These are phyloP conservation scores for Bruguiera gymnorhiza DNA, from an alignment of 345 rosid genomes.

Conservation along the genomic window DNA sequence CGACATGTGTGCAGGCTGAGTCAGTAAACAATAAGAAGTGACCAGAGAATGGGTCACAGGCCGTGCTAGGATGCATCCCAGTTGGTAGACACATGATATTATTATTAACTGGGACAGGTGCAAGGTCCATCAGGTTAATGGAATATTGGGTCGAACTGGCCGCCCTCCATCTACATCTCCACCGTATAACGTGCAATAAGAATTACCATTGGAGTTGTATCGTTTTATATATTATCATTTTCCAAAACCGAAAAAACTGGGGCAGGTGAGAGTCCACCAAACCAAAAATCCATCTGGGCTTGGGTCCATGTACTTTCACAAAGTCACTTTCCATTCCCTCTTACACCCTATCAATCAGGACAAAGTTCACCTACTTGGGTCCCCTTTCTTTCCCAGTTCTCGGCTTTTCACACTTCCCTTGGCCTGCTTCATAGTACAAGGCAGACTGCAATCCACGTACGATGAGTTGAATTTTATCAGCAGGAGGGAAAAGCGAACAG, in stretches of 20 bases:
- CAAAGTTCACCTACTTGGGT: too few relatives aligned
- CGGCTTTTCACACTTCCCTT: too few relatives aligned
- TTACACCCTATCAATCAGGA: background rate
- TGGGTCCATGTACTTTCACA: background rate
- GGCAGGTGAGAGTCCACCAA: constrained; percentile 11
- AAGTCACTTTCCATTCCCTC: background rate
- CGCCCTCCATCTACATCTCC: constrained; percentile 5
- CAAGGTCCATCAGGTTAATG: too few relatives aligned
- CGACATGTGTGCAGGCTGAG: constrained; percentile 38
- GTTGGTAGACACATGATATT: constrained; percentile 23
- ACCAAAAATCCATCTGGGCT: background rate
- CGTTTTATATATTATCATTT: too few relatives aligned
- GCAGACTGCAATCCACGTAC: too few relatives aligned
- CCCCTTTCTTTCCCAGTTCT: too few relatives aligned
- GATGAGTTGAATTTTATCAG: too few relatives aligned
- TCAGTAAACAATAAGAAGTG: constrained; percentile 35
- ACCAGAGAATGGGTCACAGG: constrained; percentile 7
- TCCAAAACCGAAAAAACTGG: background rate
- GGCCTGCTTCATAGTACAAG: too few relatives aligned
- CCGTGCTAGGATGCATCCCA: constrained; percentile 23
- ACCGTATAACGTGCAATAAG: background rate
- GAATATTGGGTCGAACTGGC: background rate
- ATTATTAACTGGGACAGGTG: background rate
- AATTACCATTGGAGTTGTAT: too few relatives aligned
- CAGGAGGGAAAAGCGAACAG: too few relatives aligned